Percentiles rank a stretch among this genome's conserved stretches.
These are phyloP conservation scores for Kodamaea kakaduensis DNA, from an alignment of 805 yeast species.

Conservation along the genomic window DNA sequence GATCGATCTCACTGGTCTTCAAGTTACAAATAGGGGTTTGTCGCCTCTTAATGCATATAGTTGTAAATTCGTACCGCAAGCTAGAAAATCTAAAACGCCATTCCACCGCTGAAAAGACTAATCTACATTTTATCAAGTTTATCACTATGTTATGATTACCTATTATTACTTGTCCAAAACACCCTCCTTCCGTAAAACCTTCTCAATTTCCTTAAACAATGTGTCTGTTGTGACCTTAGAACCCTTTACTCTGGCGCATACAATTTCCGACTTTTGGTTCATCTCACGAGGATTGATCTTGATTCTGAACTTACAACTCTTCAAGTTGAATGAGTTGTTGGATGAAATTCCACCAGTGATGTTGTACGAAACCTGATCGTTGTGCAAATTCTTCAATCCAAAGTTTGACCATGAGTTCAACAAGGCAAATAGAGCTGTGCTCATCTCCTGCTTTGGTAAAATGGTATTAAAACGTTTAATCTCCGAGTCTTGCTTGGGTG, in stretches of 20 bases:
- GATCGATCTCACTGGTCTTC: too few relatives aligned
- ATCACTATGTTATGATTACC: too few relatives aligned
- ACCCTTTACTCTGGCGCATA: slow-evolving; percentile 62
- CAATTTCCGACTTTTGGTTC: slow-evolving; percentile 48
- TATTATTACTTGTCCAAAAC: slow-evolving; percentile 45
- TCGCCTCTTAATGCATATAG: too few relatives aligned
- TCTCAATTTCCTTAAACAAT: slow-evolving; percentile 58
- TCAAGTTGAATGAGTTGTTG: slow-evolving; percentile 57
- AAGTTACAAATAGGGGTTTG: too few relatives aligned
- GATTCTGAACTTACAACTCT: slow-evolving; percentile 61
- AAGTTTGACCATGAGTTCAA: slow-evolving; percentile 66
- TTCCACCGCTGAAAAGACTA: too few relatives aligned
- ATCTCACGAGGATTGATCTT: slow-evolving; percentile 40
- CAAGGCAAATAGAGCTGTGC: slow-evolving; percentile 59
- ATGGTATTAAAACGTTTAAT: slow-evolving; percentile 36
- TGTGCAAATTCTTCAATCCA: slow-evolving; percentile 56
- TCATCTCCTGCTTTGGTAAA: slow-evolving; percentile 52
- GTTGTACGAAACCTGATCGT: slow-evolving; percentile 39
- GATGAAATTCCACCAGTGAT: slow-evolving; percentile 63
- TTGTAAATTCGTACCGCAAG: too few relatives aligned
- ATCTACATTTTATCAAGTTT: too few relatives aligned
- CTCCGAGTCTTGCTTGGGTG: slow-evolving; percentile 22
- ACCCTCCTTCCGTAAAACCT: slow-evolving; percentile 61
- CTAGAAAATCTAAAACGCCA: too few relatives aligned
- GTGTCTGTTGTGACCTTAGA: slow-evolving; percentile 58